Conservation (phyloP, 805 yeast species). For the Saturnispora besseyi region DNA sequence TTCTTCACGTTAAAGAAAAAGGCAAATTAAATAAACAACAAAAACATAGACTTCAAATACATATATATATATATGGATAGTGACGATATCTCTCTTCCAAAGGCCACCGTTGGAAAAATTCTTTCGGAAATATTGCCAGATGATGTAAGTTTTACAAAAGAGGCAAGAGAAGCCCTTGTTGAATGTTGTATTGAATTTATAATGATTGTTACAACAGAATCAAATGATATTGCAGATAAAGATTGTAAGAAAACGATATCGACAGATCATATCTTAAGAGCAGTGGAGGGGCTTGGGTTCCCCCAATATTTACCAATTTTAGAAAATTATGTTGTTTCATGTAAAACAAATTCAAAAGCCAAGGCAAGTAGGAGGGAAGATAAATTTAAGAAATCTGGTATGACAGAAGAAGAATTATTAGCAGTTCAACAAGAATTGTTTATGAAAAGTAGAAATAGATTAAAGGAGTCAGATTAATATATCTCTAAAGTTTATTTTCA, state of each 20-base stretch:
- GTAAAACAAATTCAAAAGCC: constrained; percentile 79
- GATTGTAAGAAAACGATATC: constrained; percentile 96
- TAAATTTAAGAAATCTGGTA: constrained; percentile 87
- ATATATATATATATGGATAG: constrained; percentile 12
- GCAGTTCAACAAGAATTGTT: constrained; percentile 90
- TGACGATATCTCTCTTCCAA: constrained; percentile 31
- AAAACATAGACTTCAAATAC: neutral
- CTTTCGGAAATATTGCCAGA: constrained; percentile 81
- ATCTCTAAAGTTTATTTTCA: neutral
- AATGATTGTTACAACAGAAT: constrained; percentile 88
- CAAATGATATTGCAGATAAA: constrained; percentile 91
- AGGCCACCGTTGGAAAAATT: constrained; percentile 93
- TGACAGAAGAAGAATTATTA: constrained; percentile 85
- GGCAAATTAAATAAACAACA: neutral
- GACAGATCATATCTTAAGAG: constrained; percentile 89
- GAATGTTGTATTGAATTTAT: constrained; percentile 95
- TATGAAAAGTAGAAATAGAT: constrained; percentile 35
- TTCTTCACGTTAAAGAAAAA: neutral
- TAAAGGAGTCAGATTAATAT: constrained; percentile 16
- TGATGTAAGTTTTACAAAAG: constrained; percentile 84
- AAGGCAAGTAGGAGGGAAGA: constrained; percentile 78
- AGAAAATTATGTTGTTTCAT: constrained; percentile 71
- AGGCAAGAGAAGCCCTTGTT: constrained; percentile 88
- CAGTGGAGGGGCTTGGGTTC: constrained; percentile 81
- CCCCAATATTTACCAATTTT: constrained; percentile 75